A percentile compares a stretch with the other conserved stretches of the same genome.
Conservation (phyloP, 73 alveolate genomes). For the Diophrys sp. region DNA sequence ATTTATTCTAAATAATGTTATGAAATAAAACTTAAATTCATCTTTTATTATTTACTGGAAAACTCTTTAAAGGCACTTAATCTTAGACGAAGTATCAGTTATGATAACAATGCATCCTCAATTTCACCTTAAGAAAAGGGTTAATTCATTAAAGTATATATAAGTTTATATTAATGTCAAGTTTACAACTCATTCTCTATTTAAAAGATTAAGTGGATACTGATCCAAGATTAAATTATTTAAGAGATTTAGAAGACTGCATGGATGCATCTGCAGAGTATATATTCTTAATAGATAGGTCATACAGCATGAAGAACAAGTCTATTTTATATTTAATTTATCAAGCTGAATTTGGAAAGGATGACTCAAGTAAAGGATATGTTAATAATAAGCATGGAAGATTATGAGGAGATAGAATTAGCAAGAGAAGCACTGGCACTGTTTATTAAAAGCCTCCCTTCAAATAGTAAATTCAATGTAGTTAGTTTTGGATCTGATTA, state of each 20-base stretch:
- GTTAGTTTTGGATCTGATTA: constrained; percentile 35
- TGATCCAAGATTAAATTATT: neutral
- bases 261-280: constrained; percentile 30
- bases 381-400: too few species aligned
- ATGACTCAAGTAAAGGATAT: too few species aligned
- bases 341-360: too few species aligned
- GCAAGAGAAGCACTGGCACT: constrained; percentile 27
- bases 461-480: constrained; percentile 23
- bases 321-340: too few species aligned
- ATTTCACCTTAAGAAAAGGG: neutral
- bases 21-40: too few species aligned
- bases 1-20: too few species aligned
- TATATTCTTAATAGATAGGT: constrained; percentile 76
- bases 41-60: too few species aligned
- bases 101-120: neutral
- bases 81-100: neutral
- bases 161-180: too few species aligned
- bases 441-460: constrained; percentile 35
- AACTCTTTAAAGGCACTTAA: too few species aligned
- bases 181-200: too few species aligned
- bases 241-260: neutral
- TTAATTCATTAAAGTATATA: too few species aligned
- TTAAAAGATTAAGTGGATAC: neutral
- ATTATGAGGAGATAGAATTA: constrained; percentile 60
- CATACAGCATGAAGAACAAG: constrained; percentile 78